Conservation (phyloP, 2,329 filamentous ascomycete genomes). For the Aureobasidium sp. region DNA sequence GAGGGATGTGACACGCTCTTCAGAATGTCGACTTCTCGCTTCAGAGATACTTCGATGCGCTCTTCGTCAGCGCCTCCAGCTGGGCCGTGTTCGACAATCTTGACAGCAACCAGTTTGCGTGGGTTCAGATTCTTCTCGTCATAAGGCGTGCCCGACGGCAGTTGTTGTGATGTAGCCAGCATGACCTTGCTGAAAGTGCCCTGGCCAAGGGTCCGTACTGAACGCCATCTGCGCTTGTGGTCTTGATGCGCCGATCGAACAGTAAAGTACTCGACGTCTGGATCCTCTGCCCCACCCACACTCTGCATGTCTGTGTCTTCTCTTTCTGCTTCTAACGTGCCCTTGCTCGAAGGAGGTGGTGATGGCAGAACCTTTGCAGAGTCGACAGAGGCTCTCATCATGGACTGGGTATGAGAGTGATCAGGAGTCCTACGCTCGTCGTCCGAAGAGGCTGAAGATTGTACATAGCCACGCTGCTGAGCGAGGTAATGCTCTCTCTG, state of each 20-base stretch:
- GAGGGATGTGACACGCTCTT: conserved; percentile 82
- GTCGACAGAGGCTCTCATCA: conserved; percentile 18
- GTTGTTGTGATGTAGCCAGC: conserved; percentile 73
- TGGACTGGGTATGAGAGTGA: conserved; percentile 42
- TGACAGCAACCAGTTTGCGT: conserved; percentile 86
- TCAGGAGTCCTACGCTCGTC: conserved; percentile 20
- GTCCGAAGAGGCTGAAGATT: conserved; percentile 22
- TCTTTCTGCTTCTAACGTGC: conserved; percentile 49
- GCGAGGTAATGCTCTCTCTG: conserved; percentile 78
- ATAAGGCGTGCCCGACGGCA: conserved; percentile 33
- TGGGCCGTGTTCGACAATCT: conserved; percentile 91
- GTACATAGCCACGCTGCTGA: conserved; percentile 64
- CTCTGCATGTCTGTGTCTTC: conserved; percentile 35
- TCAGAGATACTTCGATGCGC: conserved; percentile 84
- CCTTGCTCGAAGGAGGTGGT: conserved; percentile 68
- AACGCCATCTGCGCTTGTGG: conserved; percentile 70
- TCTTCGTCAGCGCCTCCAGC: conserved; percentile 90
- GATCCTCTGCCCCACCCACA: conserved; percentile 27
- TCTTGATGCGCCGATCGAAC: conserved; percentile 55
- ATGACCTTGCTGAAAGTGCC: conserved; percentile 95
- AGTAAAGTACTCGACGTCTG: conserved; percentile 38
- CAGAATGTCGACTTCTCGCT: conserved; percentile 92
- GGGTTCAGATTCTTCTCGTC: conserved; percentile 50
- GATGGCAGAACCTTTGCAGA: conserved; percentile 51
- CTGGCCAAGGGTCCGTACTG: conserved; percentile 73